Evolutionary conservation across 495 filamentous ascomycete genomes (phyloP).

Genomic region (Chaetomidium leptoderma): DNA sequence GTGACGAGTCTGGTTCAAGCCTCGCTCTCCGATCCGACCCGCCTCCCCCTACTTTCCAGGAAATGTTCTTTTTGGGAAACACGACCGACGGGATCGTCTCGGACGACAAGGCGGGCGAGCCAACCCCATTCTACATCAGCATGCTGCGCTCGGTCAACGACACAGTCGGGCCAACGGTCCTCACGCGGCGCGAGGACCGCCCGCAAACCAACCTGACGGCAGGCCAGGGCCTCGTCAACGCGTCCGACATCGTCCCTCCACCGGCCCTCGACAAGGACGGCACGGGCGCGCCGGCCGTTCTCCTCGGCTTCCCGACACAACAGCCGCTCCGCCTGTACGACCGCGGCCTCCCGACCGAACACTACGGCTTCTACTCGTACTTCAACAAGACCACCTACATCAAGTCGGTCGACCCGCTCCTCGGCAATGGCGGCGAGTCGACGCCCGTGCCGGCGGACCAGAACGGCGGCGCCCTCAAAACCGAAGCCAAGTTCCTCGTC

Average conservation of each 20-base stretch:
- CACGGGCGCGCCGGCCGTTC: slow-evolving; percentile 63
- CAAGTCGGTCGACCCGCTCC: slow-evolving; percentile 43
- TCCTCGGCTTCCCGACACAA: slow-evolving; percentile 61
- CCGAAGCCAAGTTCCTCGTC: slow-evolving; percentile 62
- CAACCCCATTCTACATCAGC: slow-evolving; percentile 65
- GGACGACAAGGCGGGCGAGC: slow-evolving; percentile 59
- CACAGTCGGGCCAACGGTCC: slow-evolving; percentile 32
- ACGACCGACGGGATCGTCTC: slow-evolving; percentile 67
- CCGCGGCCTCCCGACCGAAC: slow-evolving; percentile 70
- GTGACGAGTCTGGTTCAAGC: slow-evolving; percentile 43
- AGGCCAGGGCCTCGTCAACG: slow-evolving; percentile 25
- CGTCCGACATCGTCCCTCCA: slow-evolving; percentile 53
- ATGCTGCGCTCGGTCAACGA: slow-evolving; percentile 37
- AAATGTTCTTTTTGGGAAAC: slow-evolving; percentile 75
- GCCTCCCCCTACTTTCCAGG: slow-evolving; percentile 57
- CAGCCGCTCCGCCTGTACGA: slow-evolving; percentile 87
- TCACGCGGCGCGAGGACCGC: slow-evolving; percentile 31
- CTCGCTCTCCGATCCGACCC: slow-evolving; percentile 39
- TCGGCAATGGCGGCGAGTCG: slow-evolving; percentile 18
- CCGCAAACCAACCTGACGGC: not conserved
- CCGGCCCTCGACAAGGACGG: slow-evolving; percentile 61
- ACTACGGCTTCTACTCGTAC: slow-evolving; percentile 93
- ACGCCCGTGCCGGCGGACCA: slow-evolving; percentile 48
- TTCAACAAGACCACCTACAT: slow-evolving; percentile 86
- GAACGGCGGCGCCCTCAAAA: slow-evolving; percentile 59